Percentiles rank a stretch among this genome's conserved stretches.
Evolutionary conservation across 371 early-diverging fungal genomes (phyloP).

Genomic region (Blyttiomyces sp.): DNA sequence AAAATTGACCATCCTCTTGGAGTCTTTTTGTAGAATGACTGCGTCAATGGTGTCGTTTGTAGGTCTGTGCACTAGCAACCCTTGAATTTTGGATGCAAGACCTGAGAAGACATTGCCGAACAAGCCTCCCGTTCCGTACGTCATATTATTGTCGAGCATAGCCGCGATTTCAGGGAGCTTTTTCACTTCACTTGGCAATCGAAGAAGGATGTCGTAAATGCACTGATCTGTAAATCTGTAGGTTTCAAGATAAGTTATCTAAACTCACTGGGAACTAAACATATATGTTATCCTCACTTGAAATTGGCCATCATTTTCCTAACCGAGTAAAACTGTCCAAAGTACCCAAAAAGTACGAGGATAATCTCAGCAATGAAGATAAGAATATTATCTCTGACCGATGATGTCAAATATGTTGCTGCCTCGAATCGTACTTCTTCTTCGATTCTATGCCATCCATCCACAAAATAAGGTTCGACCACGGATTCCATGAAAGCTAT

Average conservation of each 20-base stretch:
- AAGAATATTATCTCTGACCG: not conserved
- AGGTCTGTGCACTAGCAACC: too few species aligned
- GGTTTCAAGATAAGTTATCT: not conserved
- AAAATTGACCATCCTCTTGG: too few species aligned
- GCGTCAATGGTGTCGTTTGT: too few species aligned
- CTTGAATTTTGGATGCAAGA: too few species aligned
- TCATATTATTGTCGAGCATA: too few species aligned
- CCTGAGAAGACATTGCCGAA: too few species aligned
- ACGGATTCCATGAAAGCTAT: not conserved
- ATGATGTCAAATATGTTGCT: too few species aligned
- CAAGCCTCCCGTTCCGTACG: too few species aligned
- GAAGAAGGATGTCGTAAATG: conserved; percentile 2
- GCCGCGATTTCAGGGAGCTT: conserved; percentile 10
- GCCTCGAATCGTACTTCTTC: not conserved
- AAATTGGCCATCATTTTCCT: too few species aligned
- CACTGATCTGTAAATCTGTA: conserved; percentile 14
- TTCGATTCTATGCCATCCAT: conserved; percentile 8
- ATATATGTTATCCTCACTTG: too few species aligned
- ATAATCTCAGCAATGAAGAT: conserved; percentile 3
- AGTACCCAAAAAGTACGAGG: not conserved
- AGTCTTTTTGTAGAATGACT: too few species aligned
- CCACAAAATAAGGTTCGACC: conserved; percentile 4
- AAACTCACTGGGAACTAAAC: too few species aligned
- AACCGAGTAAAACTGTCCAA: not conserved
- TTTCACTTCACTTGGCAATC: conserved; percentile 4